phyloP scores from a whole-genome alignment of 371 early-diverging fungal genomes.

The Mortierella sp. region DNA sequence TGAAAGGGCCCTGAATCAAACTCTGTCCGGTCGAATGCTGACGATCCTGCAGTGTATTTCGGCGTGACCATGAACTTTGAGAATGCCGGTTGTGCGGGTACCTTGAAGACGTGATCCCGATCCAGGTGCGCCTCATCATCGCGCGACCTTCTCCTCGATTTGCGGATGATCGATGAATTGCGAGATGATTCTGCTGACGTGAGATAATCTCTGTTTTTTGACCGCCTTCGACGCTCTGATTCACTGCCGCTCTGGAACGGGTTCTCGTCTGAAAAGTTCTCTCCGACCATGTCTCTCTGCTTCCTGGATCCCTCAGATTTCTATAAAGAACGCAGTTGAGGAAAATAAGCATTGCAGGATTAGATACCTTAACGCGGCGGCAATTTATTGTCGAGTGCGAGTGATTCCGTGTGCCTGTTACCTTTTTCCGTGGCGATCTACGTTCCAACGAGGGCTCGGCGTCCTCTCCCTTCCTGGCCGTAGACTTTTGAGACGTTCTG shows the following conservation, averaged over 20 bases:
- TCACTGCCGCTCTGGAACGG: conserved; percentile 46
- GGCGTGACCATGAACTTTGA: conserved; percentile 20
- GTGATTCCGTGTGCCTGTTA: background rate
- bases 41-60: conserved; percentile 13
- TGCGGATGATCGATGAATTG: background rate
- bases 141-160: conserved; percentile 7
- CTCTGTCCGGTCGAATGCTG: conserved; percentile 1
- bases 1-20: conserved; percentile 13
- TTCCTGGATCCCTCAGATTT: background rate
- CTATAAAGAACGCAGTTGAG: background rate
- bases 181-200: conserved; percentile 19
- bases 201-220: conserved; percentile 20
- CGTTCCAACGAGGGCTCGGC: background rate
- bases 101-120: conserved; percentile 11
- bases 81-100: conserved; percentile 12
- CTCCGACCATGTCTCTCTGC: background rate
- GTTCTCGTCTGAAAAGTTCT: conserved; percentile 41
- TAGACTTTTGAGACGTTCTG: background rate
- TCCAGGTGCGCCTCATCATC: background rate
- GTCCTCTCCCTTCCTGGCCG: background rate
- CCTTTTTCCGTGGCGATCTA: conserved; percentile 9
- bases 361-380: no score
- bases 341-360: background rate
- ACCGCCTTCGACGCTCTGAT: conserved; percentile 31
- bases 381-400: background rate